Evolutionary conservation across 2,329 filamentous ascomycete species (phyloP), one percentile per base, ranked within the genome.

Genomic region (Pseudogymnoascus sp.): DNA sequence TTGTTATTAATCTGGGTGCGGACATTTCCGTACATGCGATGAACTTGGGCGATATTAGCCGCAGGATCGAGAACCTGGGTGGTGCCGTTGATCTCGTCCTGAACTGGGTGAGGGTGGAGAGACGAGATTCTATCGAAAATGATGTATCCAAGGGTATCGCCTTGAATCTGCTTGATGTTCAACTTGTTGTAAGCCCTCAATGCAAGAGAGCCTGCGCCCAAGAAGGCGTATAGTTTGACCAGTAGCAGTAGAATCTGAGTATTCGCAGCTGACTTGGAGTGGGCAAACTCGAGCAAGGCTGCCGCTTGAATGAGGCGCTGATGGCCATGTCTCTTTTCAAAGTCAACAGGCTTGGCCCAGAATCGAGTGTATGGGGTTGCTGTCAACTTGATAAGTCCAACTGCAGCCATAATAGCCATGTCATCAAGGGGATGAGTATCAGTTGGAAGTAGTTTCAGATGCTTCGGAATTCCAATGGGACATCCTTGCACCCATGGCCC

Each of bases 81-180:
- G 21, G 63, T 61, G n/a, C 68, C 67, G 2, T 65, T 62, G 14
- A 65, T 40, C 35, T 67, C 63, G 14, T 50, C 62, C 31, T 29
- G 62, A 42, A 47, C 38, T 6, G 67, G 65, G 53, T 73, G 72
- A 6, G 76, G 76, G 65, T 76, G 74, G 6, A 76, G 67, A 6
- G 71, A 72, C 7, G 75, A 76, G 42, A 77, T 73, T 40, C 76
- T 69, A 59, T 76, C 74, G 40, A 77, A 71, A 1, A 77, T 62
- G 24, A 69, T 72, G 60, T 76, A 75, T 6, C 74, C 72, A 59
- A 78, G 62, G 2, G 76, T 77, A 64, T 76, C 75, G 35, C 73
- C 70, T 64, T 78, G 76, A 40, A 77, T 72, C 64, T 77, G 73
- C 62, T 78, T 78, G 60, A 76, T 69, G 44, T 69, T 69, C 21